Evolutionary conservation across 345 rosid genomes (phyloP).

Genomic region (Melaleuca alternifolia): DNA sequence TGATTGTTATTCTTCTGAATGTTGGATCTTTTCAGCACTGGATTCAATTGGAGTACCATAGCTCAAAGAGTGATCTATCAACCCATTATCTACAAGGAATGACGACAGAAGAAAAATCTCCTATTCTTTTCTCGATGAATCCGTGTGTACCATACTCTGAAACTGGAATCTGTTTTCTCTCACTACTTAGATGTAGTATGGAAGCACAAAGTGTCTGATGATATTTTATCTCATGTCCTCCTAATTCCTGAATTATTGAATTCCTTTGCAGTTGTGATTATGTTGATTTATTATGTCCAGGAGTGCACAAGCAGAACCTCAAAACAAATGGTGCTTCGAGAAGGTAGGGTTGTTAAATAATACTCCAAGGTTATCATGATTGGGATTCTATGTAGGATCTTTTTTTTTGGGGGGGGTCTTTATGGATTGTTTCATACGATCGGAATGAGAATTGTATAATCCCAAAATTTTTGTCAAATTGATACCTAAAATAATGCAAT

Average conservation of each 20-base stretch:
- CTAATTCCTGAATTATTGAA: background rate
- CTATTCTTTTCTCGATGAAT: conserved; percentile 58
- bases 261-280: conserved; percentile 46
- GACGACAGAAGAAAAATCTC: conserved; percentile 38
- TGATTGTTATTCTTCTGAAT: background rate
- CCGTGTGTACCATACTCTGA: conserved; percentile 27
- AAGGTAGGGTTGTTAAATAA: conserved; percentile 30
- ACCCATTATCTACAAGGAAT: conserved; percentile 47
- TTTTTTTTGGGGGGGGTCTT: background rate
- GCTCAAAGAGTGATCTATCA: conserved; percentile 54
- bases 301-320: conserved; percentile 18
- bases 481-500: background rate
- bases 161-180: background rate
- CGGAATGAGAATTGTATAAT: background rate
- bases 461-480: background rate
- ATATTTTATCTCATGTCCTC: background rate
- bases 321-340: conserved; percentile 28
- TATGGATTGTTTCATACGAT: background rate
- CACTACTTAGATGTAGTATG: background rate
- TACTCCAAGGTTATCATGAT: background rate
- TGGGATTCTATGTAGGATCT: background rate
- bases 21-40: conserved; percentile 36
- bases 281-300: conserved; percentile 60
- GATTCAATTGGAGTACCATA: conserved; percentile 70
- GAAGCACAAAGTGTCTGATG: background rate